Conservation (phyloP, 2,329 filamentous ascomycete species). For the Chaetomiaceae sp. region DNA sequence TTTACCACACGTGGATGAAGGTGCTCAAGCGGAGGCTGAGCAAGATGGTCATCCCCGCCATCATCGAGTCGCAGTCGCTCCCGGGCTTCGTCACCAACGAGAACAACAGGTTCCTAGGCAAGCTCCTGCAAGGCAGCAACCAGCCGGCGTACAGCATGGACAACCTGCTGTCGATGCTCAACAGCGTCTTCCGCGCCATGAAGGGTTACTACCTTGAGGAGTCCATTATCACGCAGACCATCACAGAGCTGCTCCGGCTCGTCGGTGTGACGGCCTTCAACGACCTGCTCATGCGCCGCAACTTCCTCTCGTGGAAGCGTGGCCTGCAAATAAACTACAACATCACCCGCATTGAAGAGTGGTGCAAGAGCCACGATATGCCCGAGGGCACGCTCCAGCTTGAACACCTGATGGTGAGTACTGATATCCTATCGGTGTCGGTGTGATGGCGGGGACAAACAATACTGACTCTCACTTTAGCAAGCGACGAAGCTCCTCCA, state of each 20-base stretch:
- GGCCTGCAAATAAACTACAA: constrained; percentile 99
- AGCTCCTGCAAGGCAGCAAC: constrained; percentile 86
- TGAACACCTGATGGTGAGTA: constrained; percentile 87
- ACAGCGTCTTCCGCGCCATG: constrained; percentile 98
- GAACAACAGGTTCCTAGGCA: constrained; percentile 96
- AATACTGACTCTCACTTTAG: constrained; percentile 40
- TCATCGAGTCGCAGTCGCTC: constrained; percentile 97
- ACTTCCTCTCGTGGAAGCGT: constrained; percentile 99
- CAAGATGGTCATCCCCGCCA: constrained; percentile 99
- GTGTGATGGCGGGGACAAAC: background rate
- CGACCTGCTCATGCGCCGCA: constrained; percentile 92
- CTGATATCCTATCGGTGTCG: background rate
- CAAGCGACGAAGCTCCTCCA: constrained; percentile 98
- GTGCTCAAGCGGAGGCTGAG: constrained; percentile 98
- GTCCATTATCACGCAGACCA: constrained; percentile 89
- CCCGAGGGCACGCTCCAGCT: constrained; percentile 95
- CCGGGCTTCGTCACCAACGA: constrained; percentile 98
- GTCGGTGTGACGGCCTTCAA: constrained; percentile 99
- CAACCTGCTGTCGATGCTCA: constrained; percentile 89
- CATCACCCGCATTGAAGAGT: constrained; percentile 98
- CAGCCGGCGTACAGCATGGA: constrained; percentile 99
- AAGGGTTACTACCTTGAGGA: constrained; percentile 98
- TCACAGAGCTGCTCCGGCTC: constrained; percentile 86
- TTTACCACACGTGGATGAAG: constrained; percentile 99
- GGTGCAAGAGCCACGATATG: constrained; percentile 99